Conservation (phyloP, 805 yeast genomes). For the Sugiyamaella marilandica region DNA sequence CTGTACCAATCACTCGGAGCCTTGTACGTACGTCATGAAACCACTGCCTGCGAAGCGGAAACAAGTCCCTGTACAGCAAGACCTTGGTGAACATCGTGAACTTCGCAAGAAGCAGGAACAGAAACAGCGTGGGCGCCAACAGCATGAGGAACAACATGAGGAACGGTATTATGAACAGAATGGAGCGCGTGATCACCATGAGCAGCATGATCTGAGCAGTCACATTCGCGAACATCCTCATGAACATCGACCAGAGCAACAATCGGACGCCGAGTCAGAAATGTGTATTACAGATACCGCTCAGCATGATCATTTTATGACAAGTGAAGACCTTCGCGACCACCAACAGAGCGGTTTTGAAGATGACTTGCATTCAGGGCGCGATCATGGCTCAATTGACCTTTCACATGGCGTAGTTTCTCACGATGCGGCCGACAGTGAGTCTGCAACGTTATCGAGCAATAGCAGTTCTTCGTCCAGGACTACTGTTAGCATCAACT, state of each 20-base stretch:
- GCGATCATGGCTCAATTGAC: background rate
- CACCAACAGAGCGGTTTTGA: too few relatives aligned
- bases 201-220: too few relatives aligned
- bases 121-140: background rate
- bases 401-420: background rate
- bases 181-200: too few relatives aligned
- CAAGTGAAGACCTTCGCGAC: too few relatives aligned
- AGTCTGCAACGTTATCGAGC: background rate
- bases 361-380: too few relatives aligned
- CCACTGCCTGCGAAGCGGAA: conserved; percentile 10
- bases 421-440: background rate
- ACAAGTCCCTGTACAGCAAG: background rate
- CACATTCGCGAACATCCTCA: too few relatives aligned
- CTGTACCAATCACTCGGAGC: conserved; percentile 31
- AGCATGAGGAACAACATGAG: background rate
- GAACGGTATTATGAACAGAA: background rate
- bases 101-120: background rate
- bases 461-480: background rate
- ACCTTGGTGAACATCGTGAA: too few relatives aligned
- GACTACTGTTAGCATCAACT: background rate
- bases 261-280: too few relatives aligned
- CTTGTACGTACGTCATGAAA: conserved; percentile 31
- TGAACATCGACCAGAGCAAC: too few relatives aligned
- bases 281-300: too few relatives aligned
- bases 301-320: too few relatives aligned